These are phyloP conservation scores for Lanmaoa pseudosensibilis DNA, from an alignment of 768 basidiomycete species.

Conservation along the genomic window DNA sequence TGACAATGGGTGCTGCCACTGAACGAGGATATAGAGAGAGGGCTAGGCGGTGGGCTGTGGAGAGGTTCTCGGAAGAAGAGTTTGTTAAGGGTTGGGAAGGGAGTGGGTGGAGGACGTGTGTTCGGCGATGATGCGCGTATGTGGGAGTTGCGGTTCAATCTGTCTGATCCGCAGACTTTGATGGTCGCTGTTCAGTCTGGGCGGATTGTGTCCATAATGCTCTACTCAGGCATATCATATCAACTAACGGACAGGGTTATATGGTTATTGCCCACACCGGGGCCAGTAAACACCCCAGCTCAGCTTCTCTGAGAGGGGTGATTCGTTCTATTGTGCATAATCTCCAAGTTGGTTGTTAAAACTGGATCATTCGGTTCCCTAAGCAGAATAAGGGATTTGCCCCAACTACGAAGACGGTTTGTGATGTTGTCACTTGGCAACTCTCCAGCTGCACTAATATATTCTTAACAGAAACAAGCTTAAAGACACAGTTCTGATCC, in stretches of 20 bases:
- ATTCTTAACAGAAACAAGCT: neutral
- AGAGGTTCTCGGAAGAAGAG: slow-evolving; percentile 72
- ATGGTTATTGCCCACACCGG: too few relatives aligned
- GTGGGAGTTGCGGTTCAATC: neutral
- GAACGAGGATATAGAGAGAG: slow-evolving; percentile 63
- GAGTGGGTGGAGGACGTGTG: slow-evolving; percentile 54
- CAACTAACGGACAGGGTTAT: neutral
- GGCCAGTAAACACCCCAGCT: too few relatives aligned
- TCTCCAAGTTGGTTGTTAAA: too few relatives aligned
- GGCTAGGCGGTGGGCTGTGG: slow-evolving; percentile 69
- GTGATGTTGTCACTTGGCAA: neutral
- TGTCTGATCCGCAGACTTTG: neutral
- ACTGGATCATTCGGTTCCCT: neutral
- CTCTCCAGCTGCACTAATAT: neutral
- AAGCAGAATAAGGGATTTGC: neutral
- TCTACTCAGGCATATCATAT: neutral
- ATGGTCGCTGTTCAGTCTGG: neutral
- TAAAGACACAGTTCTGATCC: neutral
- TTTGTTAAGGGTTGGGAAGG: slow-evolving; percentile 77
- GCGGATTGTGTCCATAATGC: neutral
- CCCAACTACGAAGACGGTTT: neutral
- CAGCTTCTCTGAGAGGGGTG: too few relatives aligned
- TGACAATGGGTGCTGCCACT: slow-evolving; percentile 55
- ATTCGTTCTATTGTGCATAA: too few relatives aligned
- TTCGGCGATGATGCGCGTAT: slow-evolving; percentile 6